phyloP scores from a whole-genome alignment of 306 rosid species.

The Begonia masoniana region DNA sequence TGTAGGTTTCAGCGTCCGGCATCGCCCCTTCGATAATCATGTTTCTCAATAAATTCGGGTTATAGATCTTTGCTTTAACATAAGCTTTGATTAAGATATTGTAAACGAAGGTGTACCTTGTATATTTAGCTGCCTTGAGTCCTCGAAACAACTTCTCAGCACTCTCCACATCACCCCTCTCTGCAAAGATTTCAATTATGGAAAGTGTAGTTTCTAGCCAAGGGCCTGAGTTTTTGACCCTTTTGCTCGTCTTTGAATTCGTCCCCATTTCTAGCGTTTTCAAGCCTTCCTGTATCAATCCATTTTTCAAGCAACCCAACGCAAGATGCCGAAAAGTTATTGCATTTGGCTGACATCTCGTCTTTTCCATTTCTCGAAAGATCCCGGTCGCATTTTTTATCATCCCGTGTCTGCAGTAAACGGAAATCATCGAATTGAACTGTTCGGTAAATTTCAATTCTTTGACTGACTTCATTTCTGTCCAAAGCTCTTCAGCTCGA shows the following conservation, averaged over 20 bases:
- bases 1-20: conserved; percentile 85
- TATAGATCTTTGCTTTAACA: conserved; percentile 74
- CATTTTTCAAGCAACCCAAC: conserved; percentile 75
- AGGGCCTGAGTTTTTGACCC: conserved; percentile 58
- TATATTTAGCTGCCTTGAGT: conserved; percentile 51
- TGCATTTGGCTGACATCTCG: conserved; percentile 69
- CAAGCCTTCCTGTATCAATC: conserved; percentile 49
- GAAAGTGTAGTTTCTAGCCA: conserved; percentile 84
- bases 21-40: conserved; percentile 85
- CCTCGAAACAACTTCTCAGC: conserved; percentile 65
- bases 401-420: conserved; percentile 58
- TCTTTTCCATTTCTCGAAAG: conserved; percentile 41
- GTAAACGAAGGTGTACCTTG: conserved; percentile 70
- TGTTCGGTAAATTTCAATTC: conserved; percentile 59
- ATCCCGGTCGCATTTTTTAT: conserved; percentile 43
- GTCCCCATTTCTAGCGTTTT: conserved; percentile 54
- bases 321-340: conserved; percentile 72
- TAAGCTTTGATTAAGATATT: conserved; percentile 77
- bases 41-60: conserved; percentile 61
- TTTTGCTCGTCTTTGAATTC: conserved; percentile 28
- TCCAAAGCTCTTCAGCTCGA: conserved; percentile 79
- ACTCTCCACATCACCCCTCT: conserved; percentile 60
- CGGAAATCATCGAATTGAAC: conserved; percentile 64
- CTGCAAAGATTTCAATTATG: conserved; percentile 55
- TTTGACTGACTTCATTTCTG: conserved; percentile 50